Percentiles rank a stretch among this genome's conserved stretches.
These are phyloP conservation scores for Fonsecaea monophora DNA, from an alignment of 2,329 filamentous ascomycete genomes.

Conservation along the genomic window DNA sequence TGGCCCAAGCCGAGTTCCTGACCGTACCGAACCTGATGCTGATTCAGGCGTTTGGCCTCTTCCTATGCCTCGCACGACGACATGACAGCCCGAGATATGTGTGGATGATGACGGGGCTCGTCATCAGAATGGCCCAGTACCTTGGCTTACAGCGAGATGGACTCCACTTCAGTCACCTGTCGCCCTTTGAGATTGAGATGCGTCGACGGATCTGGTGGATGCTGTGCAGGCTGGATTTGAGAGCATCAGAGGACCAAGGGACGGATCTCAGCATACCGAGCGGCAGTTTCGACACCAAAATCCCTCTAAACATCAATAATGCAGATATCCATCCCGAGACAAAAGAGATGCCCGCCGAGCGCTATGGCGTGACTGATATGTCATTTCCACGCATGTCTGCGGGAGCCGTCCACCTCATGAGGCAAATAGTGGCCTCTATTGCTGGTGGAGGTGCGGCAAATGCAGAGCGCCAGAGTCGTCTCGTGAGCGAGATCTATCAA, in stretches of 20 bases:
- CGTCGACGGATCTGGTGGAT: slow-evolving; percentile 47
- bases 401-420: slow-evolving; percentile 48
- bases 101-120: slow-evolving; percentile 51
- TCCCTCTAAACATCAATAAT: slow-evolving; percentile 58
- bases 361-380: slow-evolving; percentile 63
- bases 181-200: slow-evolving; percentile 57
- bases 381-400: slow-evolving; percentile 51
- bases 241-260: slow-evolving; percentile 68
- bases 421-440: slow-evolving; percentile 46
- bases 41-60: slow-evolving; percentile 63
- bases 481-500: slow-evolving; percentile 57
- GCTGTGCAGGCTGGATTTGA: slow-evolving; percentile 61
- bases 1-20: slow-evolving; percentile 63
- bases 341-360: slow-evolving; percentile 55
- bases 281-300: slow-evolving; percentile 64
- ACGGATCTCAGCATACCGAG: slow-evolving; percentile 65
- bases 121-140: slow-evolving; percentile 48
- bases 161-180: slow-evolving; percentile 55
- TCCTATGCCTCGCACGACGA: slow-evolving; percentile 62
- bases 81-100: slow-evolving; percentile 52
- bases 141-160: slow-evolving; percentile 55
- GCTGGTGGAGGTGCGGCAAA: slow-evolving; percentile 43
- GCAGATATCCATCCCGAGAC: slow-evolving; percentile 56
- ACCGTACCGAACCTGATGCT: slow-evolving; percentile 62
- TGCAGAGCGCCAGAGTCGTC: slow-evolving; percentile 53